Conservation (phyloP, 495 filamentous ascomycete species). For the Evernia prunastri region DNA sequence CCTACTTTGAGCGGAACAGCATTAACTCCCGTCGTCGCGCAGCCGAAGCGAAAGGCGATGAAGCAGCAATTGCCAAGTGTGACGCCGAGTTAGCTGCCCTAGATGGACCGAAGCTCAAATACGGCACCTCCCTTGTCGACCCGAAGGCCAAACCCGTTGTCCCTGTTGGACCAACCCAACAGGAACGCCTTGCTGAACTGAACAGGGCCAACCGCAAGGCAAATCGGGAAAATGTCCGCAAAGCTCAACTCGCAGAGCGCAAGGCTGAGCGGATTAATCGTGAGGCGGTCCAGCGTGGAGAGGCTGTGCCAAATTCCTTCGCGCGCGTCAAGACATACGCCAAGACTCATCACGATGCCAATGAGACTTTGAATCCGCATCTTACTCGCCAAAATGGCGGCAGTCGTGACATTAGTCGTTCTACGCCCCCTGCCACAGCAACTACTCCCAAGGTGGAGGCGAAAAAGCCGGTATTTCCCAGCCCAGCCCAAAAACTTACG, state of each 20-base stretch:
- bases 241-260: conserved; percentile 75
- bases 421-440: conserved; percentile 40
- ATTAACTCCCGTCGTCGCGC: conserved; percentile 54
- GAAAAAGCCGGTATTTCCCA: conserved; percentile 18
- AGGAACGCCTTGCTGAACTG: conserved; percentile 67
- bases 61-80: conserved; percentile 50
- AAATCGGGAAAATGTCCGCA: conserved; percentile 74
- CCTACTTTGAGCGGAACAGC: conserved; percentile 56
- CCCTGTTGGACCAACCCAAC: conserved; percentile 46
- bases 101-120: conserved; percentile 61
- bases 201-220: conserved; percentile 72
- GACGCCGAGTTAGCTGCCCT: conserved; percentile 63
- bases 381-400: conserved; percentile 23
- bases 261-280: conserved; percentile 44
- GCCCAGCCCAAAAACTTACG: conserved; percentile 31
- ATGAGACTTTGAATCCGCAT: conserved; percentile 27
- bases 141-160: conserved; percentile 33
- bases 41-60: conserved; percentile 58
- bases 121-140: conserved; percentile 52
- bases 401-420: conserved; percentile 38
- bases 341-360: conserved; percentile 56
- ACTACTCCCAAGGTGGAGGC: conserved; percentile 28
- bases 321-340: conserved; percentile 55
- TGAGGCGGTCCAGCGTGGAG: conserved; percentile 51
- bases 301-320: conserved; percentile 47